Percentiles rank a stretch among this genome's conserved stretches.
These are phyloP conservation scores for Starmera quercuum DNA, from an alignment of 805 yeast genomes.

Conservation along the genomic window DNA sequence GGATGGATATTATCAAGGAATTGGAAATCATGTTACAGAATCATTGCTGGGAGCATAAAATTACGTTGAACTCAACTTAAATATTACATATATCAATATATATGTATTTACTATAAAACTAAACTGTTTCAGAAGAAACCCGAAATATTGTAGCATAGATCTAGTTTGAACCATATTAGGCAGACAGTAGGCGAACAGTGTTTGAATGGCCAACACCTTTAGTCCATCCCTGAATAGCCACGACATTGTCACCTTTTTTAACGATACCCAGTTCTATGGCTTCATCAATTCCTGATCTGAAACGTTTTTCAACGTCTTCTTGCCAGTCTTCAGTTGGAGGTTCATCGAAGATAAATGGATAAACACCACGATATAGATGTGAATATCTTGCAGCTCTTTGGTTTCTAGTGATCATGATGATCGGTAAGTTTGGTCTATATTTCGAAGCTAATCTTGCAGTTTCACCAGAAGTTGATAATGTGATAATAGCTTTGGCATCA, in stretches of 20 bases:
- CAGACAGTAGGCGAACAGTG: constrained; percentile 88
- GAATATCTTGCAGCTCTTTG: constrained; percentile 87
- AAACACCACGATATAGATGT: constrained; percentile 97
- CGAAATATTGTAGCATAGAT: neutral
- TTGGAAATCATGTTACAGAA: neutral
- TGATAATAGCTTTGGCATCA: constrained; percentile 93
- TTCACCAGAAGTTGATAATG: constrained; percentile 88
- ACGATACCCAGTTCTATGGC: constrained; percentile 84
- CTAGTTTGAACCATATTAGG: constrained; percentile 28
- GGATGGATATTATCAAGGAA: constrained; percentile 5
- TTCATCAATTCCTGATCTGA: constrained; percentile 86
- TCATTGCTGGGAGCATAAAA: neutral
- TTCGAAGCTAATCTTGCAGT: constrained; percentile 95
- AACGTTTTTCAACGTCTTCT: constrained; percentile 91
- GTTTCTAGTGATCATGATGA: constrained; percentile 97
- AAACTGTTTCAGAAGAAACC: neutral
- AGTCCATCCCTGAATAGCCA: constrained; percentile 98
- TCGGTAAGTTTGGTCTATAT: constrained; percentile 96
- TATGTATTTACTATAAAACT: neutral
- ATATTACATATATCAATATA: neutral
- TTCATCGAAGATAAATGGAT: constrained; percentile 83
- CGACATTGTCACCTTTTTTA: constrained; percentile 79
- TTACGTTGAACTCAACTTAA: neutral
- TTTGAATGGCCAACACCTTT: constrained; percentile 98
- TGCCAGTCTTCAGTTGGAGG: constrained; percentile 73